Evolutionary conservation across 1,284 basidiomycete genomes (phyloP), one percentile per base, ranked within the genome.

Genomic region (Moesziomyces antarcticus): DNA sequence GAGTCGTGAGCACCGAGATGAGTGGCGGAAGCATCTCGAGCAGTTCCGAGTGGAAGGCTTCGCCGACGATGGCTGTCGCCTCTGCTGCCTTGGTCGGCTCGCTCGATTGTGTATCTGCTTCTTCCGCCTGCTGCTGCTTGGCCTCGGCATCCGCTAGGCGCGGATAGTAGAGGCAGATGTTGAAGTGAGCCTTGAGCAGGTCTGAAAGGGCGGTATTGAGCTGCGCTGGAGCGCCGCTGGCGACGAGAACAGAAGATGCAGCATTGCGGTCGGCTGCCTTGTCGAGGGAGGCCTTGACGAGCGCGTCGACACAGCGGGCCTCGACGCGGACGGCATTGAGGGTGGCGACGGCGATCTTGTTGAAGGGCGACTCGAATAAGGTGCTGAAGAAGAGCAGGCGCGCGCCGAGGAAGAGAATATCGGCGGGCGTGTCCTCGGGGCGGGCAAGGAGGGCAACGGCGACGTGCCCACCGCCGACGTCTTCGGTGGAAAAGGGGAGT

Each of bases 331-430:
- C 58, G n/a, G 60, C 57, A n/a, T 62, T 53, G 24, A 72, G 48
- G 2, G 49, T 43, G 35, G 73, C 61, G 7, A 81, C 79, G 3
- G 72, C 79, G 13, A 57, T 63, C 43, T 69, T 73, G 62, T 75
- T 77, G 56, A 80, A 77, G 1, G 69, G 61, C 33, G 74, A 65
- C 42, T 80, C 76, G 56, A 80, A 81, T 7, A 81, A 66, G n/a
- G 79, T 81, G 56, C 60, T 56, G 67, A 75, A 81, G 75, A 81
- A 81, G 21, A 80, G 50, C 5, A 81, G 68, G 3, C 79, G 60
- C 2, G 63, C 63, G 21, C 57, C 73, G 21, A 81, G 74, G 53
- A 80, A 80, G 52, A 78, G 64, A 16, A 77, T 71, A 24, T 80
- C 68, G 21, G 71, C 59, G 5, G 74, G 67, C 9, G 69, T 72